Evolutionary conservation across 768 basidiomycete genomes (phyloP), one percentile per base, ranked within the genome.

Genomic region (Phanerodontia chrysosporium): DNA sequence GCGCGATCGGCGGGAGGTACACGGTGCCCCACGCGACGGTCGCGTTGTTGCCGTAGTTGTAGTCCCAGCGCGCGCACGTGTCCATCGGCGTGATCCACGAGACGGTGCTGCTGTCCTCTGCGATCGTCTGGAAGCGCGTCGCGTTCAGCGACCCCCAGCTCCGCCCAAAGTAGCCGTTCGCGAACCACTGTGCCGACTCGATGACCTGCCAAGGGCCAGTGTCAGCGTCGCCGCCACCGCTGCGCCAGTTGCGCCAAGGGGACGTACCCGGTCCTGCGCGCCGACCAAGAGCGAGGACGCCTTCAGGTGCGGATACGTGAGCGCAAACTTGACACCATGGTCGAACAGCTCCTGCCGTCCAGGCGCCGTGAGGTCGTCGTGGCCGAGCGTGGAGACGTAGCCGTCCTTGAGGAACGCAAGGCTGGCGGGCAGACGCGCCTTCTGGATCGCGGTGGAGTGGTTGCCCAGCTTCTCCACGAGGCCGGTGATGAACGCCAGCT

Each of bases 171-270:
- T 75, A 74, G 0, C 76, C 75, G 30, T 70, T 59, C 39, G 69
- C 70, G 62, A 78, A 79, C 68, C 76, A 79, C 59, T 70, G 69
- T 18, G 77, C 70, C 2, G 75, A 75, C 58, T 78, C 76, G n/a
- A 76, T 45, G 29, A 51, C 28, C 49, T 51, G 49, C 1, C 14
- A 16, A 18, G 28, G 28, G 29, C 5, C 8, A 14, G 28, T 6
- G 39, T 51, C 46, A 4, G 46, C n/a, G 6, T 49, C 16, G n/a
- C n/a, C n/a, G n/a, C n/a, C n/a, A n/a, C n/a, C n/a, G n/a, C n/a
- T n/a, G n/a, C n/a, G n/a, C n/a, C n/a, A n/a, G n/a, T n/a, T n/a
- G n/a, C 3, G 6, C 10, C 48, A 49, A 21, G 27, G 16, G 13
- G 4, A 51, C 49, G 1, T 22, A 54, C 71, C 21, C 74, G 68